Base-by-base conservation (phyloP, 2,329 filamentous ascomycete genomes). In the Epichloe gansuensis region DNA sequence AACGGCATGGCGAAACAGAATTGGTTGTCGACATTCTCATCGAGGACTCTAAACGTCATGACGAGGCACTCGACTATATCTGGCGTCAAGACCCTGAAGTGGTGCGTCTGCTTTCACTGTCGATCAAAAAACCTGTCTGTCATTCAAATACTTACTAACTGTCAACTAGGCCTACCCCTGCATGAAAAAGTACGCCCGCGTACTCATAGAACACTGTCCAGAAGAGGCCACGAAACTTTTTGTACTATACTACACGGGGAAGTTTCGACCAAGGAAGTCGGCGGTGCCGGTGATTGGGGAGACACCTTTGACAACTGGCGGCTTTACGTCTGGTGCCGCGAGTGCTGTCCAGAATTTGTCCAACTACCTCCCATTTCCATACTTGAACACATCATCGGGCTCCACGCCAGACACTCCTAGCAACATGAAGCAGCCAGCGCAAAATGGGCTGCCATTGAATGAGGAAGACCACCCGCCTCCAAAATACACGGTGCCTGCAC, bases 1-100 rank as follows among this genome's bases (percentile, higher is more conserved):
- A 89, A 53, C 91, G 96, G 66, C 90, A 98, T 62, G 86, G 88
- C 5, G 93, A 98, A 65, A 88, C 89, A 57, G 89, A 95, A 53
- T 74, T 97, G 54, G 93, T 98, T 1, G 87, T 97, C 4, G 91
- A 96, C 63, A 95, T 98, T 47, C 67, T 98, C 49, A 90, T 98
- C 49, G 93, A 98, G 63, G 91, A 98, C 61, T 89, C 91, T 0
- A 93, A 94, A 65, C 85, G 86, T 58, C 96, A 95, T 63, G 76
- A 77, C 0, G 89, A 95, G 63, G 91, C 93, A 0, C 74, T 98
- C 13, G 81, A 90, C 57, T 98, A 94, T 59, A 93, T 97, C 53
- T 93, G 89, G 81, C 82, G 87, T 13, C 72, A 96, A 51, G 86
- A 95, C 48, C 84, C 91, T 1, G 81, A 85, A 58, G 74, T 78